phyloP scores from a whole-genome alignment of 495 filamentous ascomycete genomes.

The Rostrohypoxylon terebratum region DNA sequence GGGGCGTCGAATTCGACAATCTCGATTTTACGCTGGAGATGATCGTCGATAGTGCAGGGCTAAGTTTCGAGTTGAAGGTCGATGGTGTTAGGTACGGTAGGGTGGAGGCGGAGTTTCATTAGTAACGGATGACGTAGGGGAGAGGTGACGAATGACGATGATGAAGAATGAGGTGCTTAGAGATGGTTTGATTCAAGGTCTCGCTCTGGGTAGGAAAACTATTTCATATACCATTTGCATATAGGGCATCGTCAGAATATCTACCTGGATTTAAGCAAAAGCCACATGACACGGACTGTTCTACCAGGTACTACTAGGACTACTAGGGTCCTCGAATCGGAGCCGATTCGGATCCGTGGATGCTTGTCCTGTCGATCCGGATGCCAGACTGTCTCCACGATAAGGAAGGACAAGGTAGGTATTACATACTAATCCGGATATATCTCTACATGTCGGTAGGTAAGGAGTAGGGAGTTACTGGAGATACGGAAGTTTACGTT shows the following conservation, averaged over 20 bases:
- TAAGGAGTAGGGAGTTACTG: not conserved
- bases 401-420: not conserved
- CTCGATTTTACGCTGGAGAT: slow-evolving; percentile 81
- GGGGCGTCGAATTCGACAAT: slow-evolving; percentile 78
- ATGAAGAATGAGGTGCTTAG: not conserved
- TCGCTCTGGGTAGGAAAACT: not conserved
- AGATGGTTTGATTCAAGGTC: not conserved
- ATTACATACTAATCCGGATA: not conserved
- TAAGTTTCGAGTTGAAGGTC: slow-evolving; percentile 79
- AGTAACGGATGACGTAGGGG: not conserved
- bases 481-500: not conserved
- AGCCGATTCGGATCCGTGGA: not conserved
- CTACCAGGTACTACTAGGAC: not conserved
- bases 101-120: slow-evolving; percentile 78
- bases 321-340: not conserved
- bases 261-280: not conserved
- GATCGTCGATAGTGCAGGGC: slow-evolving; percentile 76
- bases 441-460: not conserved
- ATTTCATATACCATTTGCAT: not conserved
- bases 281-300: not conserved
- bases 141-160: not conserved
- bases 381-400: not conserved
- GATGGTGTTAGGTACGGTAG: slow-evolving; percentile 77
- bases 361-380: not conserved
- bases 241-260: not conserved